A percentile compares a stretch with the other conserved stretches of the same genome.
phyloP scores from a whole-genome alignment of 176 grass and related monocot species.

The Oryza punctata region DNA sequence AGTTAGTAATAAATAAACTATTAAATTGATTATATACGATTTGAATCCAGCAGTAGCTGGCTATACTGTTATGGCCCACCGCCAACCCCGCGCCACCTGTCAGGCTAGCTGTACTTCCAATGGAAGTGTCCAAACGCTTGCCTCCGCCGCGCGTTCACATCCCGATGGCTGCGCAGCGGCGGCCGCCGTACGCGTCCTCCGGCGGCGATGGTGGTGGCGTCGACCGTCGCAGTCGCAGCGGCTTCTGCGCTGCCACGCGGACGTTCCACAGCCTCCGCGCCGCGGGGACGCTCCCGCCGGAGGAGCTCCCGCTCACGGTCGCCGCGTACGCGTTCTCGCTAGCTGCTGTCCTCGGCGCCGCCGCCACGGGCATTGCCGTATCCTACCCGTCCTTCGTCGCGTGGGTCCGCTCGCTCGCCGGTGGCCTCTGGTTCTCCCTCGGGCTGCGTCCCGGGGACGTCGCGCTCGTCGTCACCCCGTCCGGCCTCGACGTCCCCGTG shows the following conservation, averaged over 20 bases:
- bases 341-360: slow-evolving; percentile 31
- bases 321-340: slow-evolving; percentile 55
- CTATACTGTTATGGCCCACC: no score
- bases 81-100: background rate
- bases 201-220: background rate
- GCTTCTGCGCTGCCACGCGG: slow-evolving; percentile 53
- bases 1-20: no score
- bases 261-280: slow-evolving; percentile 71
- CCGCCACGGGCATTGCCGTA: slow-evolving; percentile 47
- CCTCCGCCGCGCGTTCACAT: background rate
- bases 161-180: background rate
- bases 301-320: slow-evolving; percentile 48
- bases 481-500: slow-evolving; percentile 55
- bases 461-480: slow-evolving; percentile 52
- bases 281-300: slow-evolving; percentile 26
- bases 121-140: background rate
- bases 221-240: slow-evolving; percentile 50
- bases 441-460: slow-evolving; percentile 50
- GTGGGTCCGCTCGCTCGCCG: slow-evolving; percentile 48
- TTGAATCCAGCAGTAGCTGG: no score
- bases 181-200: background rate
- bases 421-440: slow-evolving; percentile 48
- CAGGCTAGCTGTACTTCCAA: no score
- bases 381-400: slow-evolving; percentile 62
- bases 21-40: no score